These are phyloP conservation scores for Cercis canadensis DNA, from an alignment of 306 rosid genomes.

Conservation along the genomic window DNA sequence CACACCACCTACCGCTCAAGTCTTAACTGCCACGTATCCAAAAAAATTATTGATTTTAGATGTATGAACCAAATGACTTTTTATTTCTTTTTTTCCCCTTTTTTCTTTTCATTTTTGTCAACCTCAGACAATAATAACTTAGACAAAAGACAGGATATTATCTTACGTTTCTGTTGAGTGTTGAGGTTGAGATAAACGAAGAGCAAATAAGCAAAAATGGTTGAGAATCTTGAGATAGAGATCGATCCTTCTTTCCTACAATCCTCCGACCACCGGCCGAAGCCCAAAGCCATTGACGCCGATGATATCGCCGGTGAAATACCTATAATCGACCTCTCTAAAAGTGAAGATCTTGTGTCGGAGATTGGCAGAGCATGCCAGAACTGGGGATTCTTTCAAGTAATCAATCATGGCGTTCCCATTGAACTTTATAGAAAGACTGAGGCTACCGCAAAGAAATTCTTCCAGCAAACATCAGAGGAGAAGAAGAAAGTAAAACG, in stretches of 20 bases:
- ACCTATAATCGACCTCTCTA: conserved; percentile 47
- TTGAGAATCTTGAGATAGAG: conserved; percentile 14
- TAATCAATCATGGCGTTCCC: conserved; percentile 74
- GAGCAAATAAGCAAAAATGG: too few species aligned
- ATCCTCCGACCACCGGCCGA: conserved; percentile 65
- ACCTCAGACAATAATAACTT: too few species aligned
- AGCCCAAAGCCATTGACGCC: conserved; percentile 16
- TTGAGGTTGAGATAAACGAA: too few species aligned
- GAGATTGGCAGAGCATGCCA: conserved; percentile 70
- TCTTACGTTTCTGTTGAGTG: too few species aligned
- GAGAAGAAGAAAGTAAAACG: conserved; percentile 66
- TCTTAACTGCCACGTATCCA: too few species aligned
- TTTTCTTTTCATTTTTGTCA: too few species aligned
- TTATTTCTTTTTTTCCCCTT: too few species aligned
- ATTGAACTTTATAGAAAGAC: conserved; percentile 36
- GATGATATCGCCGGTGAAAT: conserved; percentile 35
- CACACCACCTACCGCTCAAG: too few species aligned
- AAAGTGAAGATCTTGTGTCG: conserved; percentile 26
- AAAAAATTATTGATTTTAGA: too few species aligned
- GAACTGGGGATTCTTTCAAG: conserved; percentile 87
- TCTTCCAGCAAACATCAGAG: conserved; percentile 47
- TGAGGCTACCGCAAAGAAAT: conserved; percentile 47
- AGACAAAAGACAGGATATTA: too few species aligned
- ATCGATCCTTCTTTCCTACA: conserved; percentile 70
- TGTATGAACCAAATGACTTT: too few species aligned